These are phyloP conservation scores for Leccinum uliginosum DNA, from an alignment of 768 basidiomycete genomes.

Conservation along the genomic window DNA sequence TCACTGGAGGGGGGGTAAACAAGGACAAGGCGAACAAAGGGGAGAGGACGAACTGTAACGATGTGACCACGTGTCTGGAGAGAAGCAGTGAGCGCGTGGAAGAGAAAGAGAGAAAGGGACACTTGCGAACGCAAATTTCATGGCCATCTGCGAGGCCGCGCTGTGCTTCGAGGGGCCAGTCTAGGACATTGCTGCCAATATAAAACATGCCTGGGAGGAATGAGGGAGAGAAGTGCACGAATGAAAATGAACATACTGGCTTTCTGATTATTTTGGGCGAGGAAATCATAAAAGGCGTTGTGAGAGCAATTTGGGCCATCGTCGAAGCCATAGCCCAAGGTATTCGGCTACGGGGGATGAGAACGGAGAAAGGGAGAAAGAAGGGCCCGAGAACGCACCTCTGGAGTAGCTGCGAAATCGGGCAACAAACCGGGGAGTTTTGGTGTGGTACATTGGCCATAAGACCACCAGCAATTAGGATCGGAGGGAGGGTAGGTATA, in stretches of 20 bases:
- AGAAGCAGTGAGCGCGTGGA: background rate
- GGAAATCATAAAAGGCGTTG: constrained; percentile 57
- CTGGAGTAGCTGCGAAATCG: constrained; percentile 46
- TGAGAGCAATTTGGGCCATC: constrained; percentile 66
- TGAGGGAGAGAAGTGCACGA: background rate
- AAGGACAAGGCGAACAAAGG: background rate
- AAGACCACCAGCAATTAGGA: constrained; percentile 46
- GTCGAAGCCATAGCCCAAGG: constrained; percentile 59
- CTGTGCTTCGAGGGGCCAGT: constrained; percentile 54
- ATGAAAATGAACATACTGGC: constrained; percentile 34
- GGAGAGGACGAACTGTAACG: constrained; percentile 40
- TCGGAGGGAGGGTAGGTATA: constrained; percentile 37
- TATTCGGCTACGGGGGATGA: constrained; percentile 35
- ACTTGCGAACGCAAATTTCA: constrained; percentile 59
- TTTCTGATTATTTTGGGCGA: constrained; percentile 50
- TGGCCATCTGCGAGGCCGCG: constrained; percentile 53
- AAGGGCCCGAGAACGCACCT: constrained; percentile 30
- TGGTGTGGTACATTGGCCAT: constrained; percentile 40
- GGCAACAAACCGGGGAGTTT: constrained; percentile 40
- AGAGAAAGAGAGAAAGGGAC: background rate
- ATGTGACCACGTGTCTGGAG: constrained; percentile 31
- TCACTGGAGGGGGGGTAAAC: constrained; percentile 37
- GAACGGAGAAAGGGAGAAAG: background rate
- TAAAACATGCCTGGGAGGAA: constrained; percentile 49
- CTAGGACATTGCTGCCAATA: constrained; percentile 54